Base-by-base conservation (phyloP, 345 rosid species). In the Acer campestre region DNA sequence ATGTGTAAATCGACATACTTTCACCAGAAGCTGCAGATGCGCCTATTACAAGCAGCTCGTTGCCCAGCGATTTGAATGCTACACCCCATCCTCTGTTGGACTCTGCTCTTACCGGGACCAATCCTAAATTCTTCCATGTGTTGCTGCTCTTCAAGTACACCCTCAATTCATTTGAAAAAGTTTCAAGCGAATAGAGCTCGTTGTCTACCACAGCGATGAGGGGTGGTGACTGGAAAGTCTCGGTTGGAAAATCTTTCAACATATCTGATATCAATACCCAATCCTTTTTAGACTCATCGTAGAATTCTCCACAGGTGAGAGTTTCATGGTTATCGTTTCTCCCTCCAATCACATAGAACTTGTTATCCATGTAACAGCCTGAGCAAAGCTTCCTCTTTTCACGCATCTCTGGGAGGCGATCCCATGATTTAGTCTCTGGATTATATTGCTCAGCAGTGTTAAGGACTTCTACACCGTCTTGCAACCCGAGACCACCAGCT, bases 31-130 rank as follows among this genome's bases (percentile, higher is more conserved):
- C 81, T 0, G 70, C 61, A 0, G 97, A 87, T 66, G 87, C 89
- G 55, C 98, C 98, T 10, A 95, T 93, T 75, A 93, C 94, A 6
- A 95, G 90, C 74, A 95, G 83, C 79, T 90, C 90, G 10, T 91
- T 80, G 10, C 97, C 98, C 23, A 95, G 86, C 4, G 98, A 91
- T 88, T 90, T 95, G 86, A 95, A 95, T 6, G 98, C 98, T 9
- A 95, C 90, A 0, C 98, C 98, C 98, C 98, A 93, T 62, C 98
- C 98, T 77, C 75, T 79, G 75, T 79, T 82, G 59, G 86, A 82
- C 82, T 87, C 93, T 1, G 98, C 98, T 71, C 92, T 83, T 51
- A 95, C 94, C 0, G 98, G 98, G 31, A 88, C 98, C 9, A 63
- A 76, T 53, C 98, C 98, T 38, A 93, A 78, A 29, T 82, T 89